Evolutionary conservation across 2,329 filamentous ascomycete species (phyloP).

Genomic region (Ophiostoma ips): DNA sequence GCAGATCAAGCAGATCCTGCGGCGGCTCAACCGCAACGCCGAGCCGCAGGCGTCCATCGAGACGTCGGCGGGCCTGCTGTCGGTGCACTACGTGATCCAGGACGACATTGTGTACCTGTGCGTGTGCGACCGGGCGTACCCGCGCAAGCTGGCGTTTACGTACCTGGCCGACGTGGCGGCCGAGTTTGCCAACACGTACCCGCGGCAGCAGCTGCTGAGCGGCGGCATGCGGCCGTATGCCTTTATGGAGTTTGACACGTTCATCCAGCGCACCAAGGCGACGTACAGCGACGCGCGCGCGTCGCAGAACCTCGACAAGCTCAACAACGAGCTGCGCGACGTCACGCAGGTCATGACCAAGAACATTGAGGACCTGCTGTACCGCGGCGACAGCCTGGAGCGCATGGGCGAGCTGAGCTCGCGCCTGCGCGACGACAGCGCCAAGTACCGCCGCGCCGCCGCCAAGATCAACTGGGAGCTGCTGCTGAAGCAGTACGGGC

Average conservation of each 20-base stretch:
- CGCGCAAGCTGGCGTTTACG: slow-evolving; percentile 94
- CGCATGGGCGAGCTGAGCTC: slow-evolving; percentile 93
- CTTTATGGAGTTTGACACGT: slow-evolving; percentile 96
- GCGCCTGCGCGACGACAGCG: slow-evolving; percentile 77
- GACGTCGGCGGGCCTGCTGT: slow-evolving; percentile 45
- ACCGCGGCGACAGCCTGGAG: slow-evolving; percentile 86
- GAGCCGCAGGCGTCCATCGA: slow-evolving; percentile 89
- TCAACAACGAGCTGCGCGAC: slow-evolving; percentile 94
- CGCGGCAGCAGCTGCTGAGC: slow-evolving; percentile 55
- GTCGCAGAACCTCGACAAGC: slow-evolving; percentile 79
- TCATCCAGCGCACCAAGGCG: slow-evolving; percentile 83
- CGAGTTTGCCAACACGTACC: slow-evolving; percentile 85
- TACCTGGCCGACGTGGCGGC: slow-evolving; percentile 85
- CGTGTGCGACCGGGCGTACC: slow-evolving; percentile 88
- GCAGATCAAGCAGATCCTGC: slow-evolving; percentile 81
- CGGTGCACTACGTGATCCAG: slow-evolving; percentile 76
- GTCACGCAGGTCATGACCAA: slow-evolving; percentile 99
- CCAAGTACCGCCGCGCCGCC: slow-evolving; percentile 84
- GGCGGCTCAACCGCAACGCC: slow-evolving; percentile 75
- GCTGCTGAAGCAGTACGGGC: slow-evolving; percentile 90
- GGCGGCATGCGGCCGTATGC: slow-evolving; percentile 77
- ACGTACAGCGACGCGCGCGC: slow-evolving; percentile 90
- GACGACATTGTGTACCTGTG: slow-evolving; percentile 81
- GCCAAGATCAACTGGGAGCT: slow-evolving; percentile 97
- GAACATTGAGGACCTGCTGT: slow-evolving; percentile 96